phyloP scores from a whole-genome alignment of 768 basidiomycete species.

The Royoungia palumana region DNA sequence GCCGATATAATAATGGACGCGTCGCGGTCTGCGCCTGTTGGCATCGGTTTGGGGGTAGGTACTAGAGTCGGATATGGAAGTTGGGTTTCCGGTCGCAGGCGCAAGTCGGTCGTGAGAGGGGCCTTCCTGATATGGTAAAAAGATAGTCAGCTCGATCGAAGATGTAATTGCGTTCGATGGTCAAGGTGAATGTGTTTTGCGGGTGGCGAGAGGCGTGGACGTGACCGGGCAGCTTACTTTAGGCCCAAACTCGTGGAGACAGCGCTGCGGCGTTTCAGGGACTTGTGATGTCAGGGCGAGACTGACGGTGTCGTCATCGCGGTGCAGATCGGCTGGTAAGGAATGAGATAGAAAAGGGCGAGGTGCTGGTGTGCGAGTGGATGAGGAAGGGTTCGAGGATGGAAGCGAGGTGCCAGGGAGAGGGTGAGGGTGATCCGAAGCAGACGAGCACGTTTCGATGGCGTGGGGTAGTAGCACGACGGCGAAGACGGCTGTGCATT shows the following conservation, averaged over 20 bases:
- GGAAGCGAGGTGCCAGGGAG: neutral
- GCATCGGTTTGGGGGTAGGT: neutral
- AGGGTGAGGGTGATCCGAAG: too few relatives aligned
- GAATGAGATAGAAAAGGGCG: too few relatives aligned
- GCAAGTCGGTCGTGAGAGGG: neutral
- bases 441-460: conserved; percentile 22
- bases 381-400: neutral
- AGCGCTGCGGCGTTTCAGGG: conserved; percentile 28
- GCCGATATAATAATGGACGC: neutral
- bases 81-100: too few relatives aligned
- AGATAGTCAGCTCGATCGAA: conserved; percentile 4
- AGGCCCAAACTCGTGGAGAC: conserved; percentile 15
- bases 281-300: conserved; percentile 7
- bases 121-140: neutral
- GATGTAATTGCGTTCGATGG: neutral
- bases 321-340: too few relatives aligned
- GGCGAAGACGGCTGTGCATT: conserved; percentile 1
- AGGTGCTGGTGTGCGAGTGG: too few relatives aligned
- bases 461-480: conserved; percentile 14
- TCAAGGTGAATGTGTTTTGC: conserved; percentile 16
- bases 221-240: conserved; percentile 9
- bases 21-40: conserved; percentile 12
- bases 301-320: neutral
- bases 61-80: neutral
- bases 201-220: conserved; percentile 15